A percentile compares a stretch with the other conserved stretches of the same genome.
These are phyloP conservation scores for Pseudonitzschia pungens DNA, from an alignment of 108 stramenopile species.

Conservation along the genomic window DNA sequence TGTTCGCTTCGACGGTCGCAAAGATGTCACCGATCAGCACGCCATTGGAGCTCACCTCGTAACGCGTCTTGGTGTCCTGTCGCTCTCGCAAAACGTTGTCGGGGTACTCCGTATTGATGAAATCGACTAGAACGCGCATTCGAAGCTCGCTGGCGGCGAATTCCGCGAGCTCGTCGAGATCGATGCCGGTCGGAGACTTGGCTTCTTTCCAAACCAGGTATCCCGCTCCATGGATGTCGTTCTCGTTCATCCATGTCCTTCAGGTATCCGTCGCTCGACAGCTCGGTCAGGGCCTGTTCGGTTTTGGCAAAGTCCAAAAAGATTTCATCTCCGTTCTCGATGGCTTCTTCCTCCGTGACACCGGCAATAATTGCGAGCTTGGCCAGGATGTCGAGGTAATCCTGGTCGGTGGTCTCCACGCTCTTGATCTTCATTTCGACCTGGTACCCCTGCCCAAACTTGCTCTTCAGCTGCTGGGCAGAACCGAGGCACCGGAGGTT, in stretches of 20 bases:
- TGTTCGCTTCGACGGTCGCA: constrained; percentile 64
- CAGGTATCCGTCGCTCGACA: constrained; percentile 58
- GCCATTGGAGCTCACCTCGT: constrained; percentile 68
- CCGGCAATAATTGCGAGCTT: constrained; percentile 9
- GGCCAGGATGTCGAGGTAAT: constrained; percentile 29
- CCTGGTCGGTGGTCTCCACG: constrained; percentile 40
- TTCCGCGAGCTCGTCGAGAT: constrained; percentile 53
- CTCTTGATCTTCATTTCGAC: constrained; percentile 75
- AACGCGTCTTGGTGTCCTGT: constrained; percentile 74
- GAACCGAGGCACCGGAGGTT: constrained; percentile 86
- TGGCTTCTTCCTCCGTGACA: constrained; percentile 11
- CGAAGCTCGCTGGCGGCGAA: constrained; percentile 69
- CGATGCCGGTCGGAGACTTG: constrained; percentile 44
- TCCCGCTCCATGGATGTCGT: constrained; percentile 47
- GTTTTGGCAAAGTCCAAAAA: constrained; percentile 57
- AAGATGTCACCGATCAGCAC: constrained; percentile 68
- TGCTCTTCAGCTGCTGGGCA: constrained; percentile 82
- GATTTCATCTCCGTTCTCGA: constrained; percentile 21
- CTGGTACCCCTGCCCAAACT: constrained; percentile 83
- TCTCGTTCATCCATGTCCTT: constrained; percentile 33
- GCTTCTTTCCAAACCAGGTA: constrained; percentile 63
- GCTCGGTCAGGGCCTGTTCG: constrained; percentile 23
- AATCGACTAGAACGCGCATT: constrained; percentile 50
- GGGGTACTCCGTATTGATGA: constrained; percentile 51
- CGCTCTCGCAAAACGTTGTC: constrained; percentile 68